phyloP scores from a whole-genome alignment of 2,329 filamentous ascomycete genomes.

The Amauroascus verrucosus region DNA sequence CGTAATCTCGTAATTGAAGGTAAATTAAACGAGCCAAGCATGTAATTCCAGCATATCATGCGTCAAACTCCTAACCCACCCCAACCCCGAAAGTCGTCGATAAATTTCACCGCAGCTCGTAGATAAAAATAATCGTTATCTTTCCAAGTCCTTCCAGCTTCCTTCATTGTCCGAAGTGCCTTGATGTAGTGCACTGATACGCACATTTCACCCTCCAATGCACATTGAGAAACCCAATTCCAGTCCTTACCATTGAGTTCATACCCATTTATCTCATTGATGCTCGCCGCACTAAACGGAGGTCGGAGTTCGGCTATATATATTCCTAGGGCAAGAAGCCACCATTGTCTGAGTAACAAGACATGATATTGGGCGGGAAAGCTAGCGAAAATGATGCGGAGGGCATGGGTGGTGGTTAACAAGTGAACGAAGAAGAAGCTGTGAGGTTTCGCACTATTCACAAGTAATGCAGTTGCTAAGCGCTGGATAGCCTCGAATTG shows the following conservation, averaged over 20 bases:
- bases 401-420: constrained; percentile 75
- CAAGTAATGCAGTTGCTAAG: constrained; percentile 37
- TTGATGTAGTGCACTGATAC: constrained; percentile 81
- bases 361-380: constrained; percentile 65
- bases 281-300: constrained; percentile 43
- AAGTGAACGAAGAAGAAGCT: constrained; percentile 77
- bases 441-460: constrained; percentile 46
- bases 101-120: constrained; percentile 43
- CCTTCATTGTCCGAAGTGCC: constrained; percentile 64
- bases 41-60: too few species aligned
- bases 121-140: constrained; percentile 39
- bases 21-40: too few species aligned
- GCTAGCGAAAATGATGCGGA: constrained; percentile 72
- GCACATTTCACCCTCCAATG: constrained; percentile 48
- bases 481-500: constrained; percentile 64
- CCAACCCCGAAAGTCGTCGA: constrained; percentile 33
- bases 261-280: constrained; percentile 50
- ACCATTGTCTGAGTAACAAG: constrained; percentile 73
- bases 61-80: neutral
- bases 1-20: too few species aligned
- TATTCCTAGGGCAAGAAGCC: constrained; percentile 66
- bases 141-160: constrained; percentile 46
- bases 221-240: constrained; percentile 64
- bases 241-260: constrained; percentile 60
- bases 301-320: constrained; percentile 71